phyloP scores from a whole-genome alignment of 768 basidiomycete genomes.

The Rhodotorula kratochvilovae region DNA sequence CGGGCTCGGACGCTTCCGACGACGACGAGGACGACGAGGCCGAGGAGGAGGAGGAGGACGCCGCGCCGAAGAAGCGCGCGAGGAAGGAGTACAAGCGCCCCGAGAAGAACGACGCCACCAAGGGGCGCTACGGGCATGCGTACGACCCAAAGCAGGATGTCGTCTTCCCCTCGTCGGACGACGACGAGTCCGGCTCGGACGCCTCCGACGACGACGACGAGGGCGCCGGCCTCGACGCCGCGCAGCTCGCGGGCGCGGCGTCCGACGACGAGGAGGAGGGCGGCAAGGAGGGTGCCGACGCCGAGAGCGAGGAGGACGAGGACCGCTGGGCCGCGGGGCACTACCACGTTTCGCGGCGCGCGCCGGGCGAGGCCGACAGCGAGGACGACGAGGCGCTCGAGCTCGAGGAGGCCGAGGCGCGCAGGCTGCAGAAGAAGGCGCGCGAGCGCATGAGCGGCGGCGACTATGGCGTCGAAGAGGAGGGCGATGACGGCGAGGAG shows the following conservation, averaged over 20 bases:
- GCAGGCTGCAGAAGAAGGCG: constrained; percentile 37
- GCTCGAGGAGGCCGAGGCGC: constrained; percentile 41
- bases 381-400: constrained; percentile 40
- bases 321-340: constrained; percentile 34
- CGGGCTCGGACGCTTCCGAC: constrained; percentile 3
- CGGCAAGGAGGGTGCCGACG: background rate
- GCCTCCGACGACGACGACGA: background rate
- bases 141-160: constrained; percentile 39
- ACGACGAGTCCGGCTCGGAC: background rate
- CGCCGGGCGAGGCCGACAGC: constrained; percentile 35
- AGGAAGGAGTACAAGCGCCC: background rate
- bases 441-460: constrained; percentile 15
- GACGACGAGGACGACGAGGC: constrained; percentile 40
- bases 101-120: constrained; percentile 35
- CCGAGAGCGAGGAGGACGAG: constrained; percentile 18
- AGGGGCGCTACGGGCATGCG: constrained; percentile 48
- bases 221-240: background rate
- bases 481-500: background rate
- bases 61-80: background rate
- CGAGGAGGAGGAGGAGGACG: constrained; percentile 41
- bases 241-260: background rate
- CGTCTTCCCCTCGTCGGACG: constrained; percentile 23
- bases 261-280: background rate
- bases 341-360: constrained; percentile 34
- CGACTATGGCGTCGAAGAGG: constrained; percentile 34